Evolutionary conservation across 331 rosid genomes (phyloP).

Genomic region (Rosa hybrid): DNA sequence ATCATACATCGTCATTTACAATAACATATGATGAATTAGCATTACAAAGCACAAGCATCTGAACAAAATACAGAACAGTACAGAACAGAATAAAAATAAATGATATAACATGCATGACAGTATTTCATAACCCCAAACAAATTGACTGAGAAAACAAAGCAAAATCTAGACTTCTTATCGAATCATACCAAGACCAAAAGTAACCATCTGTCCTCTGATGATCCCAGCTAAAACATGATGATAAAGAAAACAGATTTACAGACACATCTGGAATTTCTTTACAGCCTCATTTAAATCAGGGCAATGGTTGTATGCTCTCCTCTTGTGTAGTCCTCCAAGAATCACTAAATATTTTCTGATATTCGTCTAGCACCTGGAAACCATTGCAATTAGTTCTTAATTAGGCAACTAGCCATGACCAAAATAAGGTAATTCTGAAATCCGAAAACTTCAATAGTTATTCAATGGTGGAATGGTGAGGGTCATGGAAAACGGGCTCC

Average conservation of each 20-base stretch:
- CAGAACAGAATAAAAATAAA: not conserved
- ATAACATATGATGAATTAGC: not conserved
- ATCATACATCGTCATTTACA: not conserved
- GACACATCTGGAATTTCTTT: constrained; percentile 62
- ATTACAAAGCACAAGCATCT: constrained; percentile 1
- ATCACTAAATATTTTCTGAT: constrained; percentile 50
- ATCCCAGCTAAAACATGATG: not conserved
- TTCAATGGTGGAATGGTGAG: not conserved
- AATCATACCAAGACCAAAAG: not conserved
- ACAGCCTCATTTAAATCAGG: constrained; percentile 79
- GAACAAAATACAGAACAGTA: not conserved
- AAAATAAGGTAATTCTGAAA: not conserved
- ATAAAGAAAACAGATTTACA: constrained; percentile 16
- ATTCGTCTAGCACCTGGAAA: constrained; percentile 49
- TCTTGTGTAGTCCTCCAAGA: constrained; percentile 43
- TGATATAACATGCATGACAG: not conserved
- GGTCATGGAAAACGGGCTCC: not conserved
- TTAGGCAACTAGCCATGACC: not conserved
- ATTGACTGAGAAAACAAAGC: not conserved
- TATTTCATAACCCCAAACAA: not conserved
- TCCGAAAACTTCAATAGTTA: not conserved
- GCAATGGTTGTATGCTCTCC: constrained; percentile 59
- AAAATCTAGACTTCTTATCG: not conserved
- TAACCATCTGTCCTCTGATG: too few relatives aligned
- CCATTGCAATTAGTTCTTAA: not conserved